Evolutionary conservation across 2,329 filamentous ascomycete species (phyloP).

Genomic region (Sporothrix curviconia): DNA sequence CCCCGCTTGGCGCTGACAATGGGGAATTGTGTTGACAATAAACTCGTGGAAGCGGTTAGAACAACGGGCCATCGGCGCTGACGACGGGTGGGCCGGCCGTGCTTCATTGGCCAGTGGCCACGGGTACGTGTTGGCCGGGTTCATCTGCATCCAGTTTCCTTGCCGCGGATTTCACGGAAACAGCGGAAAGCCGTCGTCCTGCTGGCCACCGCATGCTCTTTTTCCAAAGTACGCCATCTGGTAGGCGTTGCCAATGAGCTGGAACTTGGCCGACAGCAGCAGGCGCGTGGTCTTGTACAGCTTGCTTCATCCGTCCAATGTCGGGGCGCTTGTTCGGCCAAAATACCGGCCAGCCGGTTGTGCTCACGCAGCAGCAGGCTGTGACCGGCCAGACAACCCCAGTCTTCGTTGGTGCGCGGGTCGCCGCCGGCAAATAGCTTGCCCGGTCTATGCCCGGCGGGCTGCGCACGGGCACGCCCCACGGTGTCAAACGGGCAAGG

Average conservation of each 20-base stretch:
- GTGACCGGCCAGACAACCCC: constrained; percentile 17
- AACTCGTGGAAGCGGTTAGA: constrained; percentile 20
- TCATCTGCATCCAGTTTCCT: constrained; percentile 16
- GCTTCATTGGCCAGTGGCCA: constrained; percentile 15
- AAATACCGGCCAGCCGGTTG: constrained; percentile 17
- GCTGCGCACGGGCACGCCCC: constrained; percentile 9
- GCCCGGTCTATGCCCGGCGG: constrained; percentile 10
- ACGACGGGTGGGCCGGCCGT: constrained; percentile 14
- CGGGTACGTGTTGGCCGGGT: constrained; percentile 18
- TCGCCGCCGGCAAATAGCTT: constrained; percentile 18
- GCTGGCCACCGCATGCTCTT: constrained; percentile 18
- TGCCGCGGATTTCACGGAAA: constrained; percentile 16
- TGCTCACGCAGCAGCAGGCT: constrained; percentile 18
- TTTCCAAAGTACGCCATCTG: constrained; percentile 19
- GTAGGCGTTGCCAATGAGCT: constrained; percentile 18
- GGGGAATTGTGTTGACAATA: constrained; percentile 15
- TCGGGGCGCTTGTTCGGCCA: constrained; percentile 13
- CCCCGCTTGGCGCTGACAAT: constrained; percentile 14
- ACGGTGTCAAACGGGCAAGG: constrained; percentile 17
- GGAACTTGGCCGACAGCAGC: constrained; percentile 17
- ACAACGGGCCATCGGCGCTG: constrained; percentile 17
- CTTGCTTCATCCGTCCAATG: constrained; percentile 17
- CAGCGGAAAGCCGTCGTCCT: constrained; percentile 17
- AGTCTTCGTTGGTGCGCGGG: constrained; percentile 19
- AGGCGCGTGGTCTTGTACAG: constrained; percentile 18